Conservation (phyloP, 2,329 filamentous ascomycete genomes). For the Colletotrichum agaves region DNA sequence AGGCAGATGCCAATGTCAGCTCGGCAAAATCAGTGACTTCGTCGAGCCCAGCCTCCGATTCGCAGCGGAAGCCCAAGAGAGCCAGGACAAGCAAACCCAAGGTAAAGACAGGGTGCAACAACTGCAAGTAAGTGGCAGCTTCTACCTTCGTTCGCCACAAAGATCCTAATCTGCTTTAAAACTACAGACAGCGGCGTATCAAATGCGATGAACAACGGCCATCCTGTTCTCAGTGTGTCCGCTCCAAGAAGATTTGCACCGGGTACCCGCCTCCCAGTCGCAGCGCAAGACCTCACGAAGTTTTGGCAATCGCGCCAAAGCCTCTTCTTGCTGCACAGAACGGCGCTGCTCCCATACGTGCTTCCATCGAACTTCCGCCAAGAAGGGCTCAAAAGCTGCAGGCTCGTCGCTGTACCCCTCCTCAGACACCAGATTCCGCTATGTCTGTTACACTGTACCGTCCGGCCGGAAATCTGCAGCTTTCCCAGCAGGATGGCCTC, state of each 20-base stretch:
- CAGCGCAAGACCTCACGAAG: constrained; percentile 56
- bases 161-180: constrained; percentile 39
- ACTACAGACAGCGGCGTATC: constrained; percentile 65
- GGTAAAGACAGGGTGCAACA: constrained; percentile 73
- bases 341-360: constrained; percentile 36
- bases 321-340: constrained; percentile 46
- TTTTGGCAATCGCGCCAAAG: constrained; percentile 62
- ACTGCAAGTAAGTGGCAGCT: constrained; percentile 70
- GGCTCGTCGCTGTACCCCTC: constrained; percentile 43
- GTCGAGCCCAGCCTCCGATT: constrained; percentile 34
- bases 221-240: constrained; percentile 68
- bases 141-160: constrained; percentile 4
- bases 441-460: constrained; percentile 51
- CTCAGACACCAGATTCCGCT: constrained; percentile 45
- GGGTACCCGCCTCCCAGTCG: constrained; percentile 71
- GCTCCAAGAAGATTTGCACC: constrained; percentile 67
- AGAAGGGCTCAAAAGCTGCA: constrained; percentile 33
- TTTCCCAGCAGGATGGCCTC: constrained; percentile 62
- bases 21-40: constrained; percentile 23
- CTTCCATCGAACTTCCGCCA: constrained; percentile 37
- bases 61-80: constrained; percentile 51
- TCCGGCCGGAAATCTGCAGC: constrained; percentile 57
- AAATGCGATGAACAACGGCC: constrained; percentile 75
- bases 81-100: constrained; percentile 67
- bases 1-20: constrained; percentile 18